Evolutionary conservation across 306 rosid species (phyloP).

Genomic region (Styphnolobium japonicum): DNA sequence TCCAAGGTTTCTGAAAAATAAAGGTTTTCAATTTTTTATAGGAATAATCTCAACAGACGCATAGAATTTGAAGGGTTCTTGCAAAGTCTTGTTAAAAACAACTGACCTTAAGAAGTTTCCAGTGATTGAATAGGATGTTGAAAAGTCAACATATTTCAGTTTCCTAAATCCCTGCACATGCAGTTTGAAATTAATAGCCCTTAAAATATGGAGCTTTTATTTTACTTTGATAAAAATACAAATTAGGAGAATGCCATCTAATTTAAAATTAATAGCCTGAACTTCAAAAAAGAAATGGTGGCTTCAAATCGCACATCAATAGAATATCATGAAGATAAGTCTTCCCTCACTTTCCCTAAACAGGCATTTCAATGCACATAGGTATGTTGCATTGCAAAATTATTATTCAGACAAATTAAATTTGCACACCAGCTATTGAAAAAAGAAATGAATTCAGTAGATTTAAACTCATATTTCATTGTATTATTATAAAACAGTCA

Average conservation of each 20-base stretch:
- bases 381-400: constrained; percentile 1
- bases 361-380: background rate
- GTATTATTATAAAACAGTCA: background rate
- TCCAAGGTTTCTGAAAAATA: constrained; percentile 76
- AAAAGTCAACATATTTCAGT: constrained; percentile 82
- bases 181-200: constrained; percentile 24
- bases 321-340: background rate
- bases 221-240: background rate
- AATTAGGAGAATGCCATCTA: background rate
- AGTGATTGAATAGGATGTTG: constrained; percentile 91
- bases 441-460: background rate
- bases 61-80: constrained; percentile 6
- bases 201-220: background rate
- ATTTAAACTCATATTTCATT: background rate
- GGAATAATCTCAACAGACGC: background rate
- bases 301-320: background rate
- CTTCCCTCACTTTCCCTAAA: background rate
- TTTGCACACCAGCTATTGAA: background rate
- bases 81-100: background rate
- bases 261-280: background rate
- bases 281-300: background rate
- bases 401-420: constrained; percentile 9
- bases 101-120: constrained; percentile 87
- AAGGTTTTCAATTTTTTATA: background rate
- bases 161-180: constrained; percentile 75